Evolutionary conservation across 2,329 filamentous ascomycete genomes (phyloP).

Genomic region (Trichophyton equinum): DNA sequence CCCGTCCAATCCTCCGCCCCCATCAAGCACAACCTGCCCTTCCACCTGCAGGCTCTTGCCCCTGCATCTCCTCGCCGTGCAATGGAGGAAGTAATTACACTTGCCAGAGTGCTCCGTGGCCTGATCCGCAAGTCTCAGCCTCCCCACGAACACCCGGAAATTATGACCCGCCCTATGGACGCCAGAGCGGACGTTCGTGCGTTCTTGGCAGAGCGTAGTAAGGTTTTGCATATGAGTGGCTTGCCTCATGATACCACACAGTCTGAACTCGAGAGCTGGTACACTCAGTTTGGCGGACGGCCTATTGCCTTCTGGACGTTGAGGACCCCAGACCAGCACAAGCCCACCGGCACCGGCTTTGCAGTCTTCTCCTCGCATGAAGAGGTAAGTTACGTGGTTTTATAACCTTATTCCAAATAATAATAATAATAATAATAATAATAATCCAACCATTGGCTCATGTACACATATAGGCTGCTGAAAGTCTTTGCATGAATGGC

Average conservation of each 20-base stretch:
- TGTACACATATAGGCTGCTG: conserved; percentile 58
- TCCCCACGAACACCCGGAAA: conserved; percentile 82
- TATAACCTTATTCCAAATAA: background rate
- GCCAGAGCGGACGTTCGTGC: conserved; percentile 90
- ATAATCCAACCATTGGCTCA: conserved; percentile 1
- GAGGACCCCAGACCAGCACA: conserved; percentile 94
- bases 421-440: conserved; percentile 2
- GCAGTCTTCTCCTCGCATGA: conserved; percentile 98
- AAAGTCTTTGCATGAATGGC: conserved; percentile 98
- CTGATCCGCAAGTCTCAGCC: conserved; percentile 95
- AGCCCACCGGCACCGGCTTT: conserved; percentile 97
- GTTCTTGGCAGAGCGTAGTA: conserved; percentile 91
- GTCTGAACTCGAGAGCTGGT: conserved; percentile 98
- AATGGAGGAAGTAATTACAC: conserved; percentile 93
- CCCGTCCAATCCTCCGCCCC: conserved; percentile 93
- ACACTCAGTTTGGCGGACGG: conserved; percentile 93
- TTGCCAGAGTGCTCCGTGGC: conserved; percentile 81
- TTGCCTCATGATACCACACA: conserved; percentile 96
- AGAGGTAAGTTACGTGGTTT: conserved; percentile 54
- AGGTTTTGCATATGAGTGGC: conserved; percentile 95
- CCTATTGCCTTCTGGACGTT: conserved; percentile 99
- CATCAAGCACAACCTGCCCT: conserved; percentile 97
- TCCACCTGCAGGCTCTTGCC: conserved; percentile 90
- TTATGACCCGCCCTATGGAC: conserved; percentile 90
- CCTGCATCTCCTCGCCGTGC: conserved; percentile 90